Base-by-base conservation (phyloP, 2,329 filamentous ascomycete genomes). In the Fusarium sp. region DNA sequence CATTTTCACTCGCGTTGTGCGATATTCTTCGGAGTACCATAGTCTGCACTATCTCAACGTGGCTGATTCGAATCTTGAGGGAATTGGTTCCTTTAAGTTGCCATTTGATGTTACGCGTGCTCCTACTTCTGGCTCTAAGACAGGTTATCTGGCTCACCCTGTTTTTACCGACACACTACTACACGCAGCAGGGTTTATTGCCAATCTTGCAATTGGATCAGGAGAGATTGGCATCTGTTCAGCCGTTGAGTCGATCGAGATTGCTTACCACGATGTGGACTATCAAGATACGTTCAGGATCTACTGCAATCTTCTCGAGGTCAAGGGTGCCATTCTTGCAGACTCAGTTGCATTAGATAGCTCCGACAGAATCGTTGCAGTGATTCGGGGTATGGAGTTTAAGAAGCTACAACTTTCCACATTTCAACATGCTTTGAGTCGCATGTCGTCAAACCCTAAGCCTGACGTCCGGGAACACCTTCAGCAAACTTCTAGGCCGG, bases 121-220 rank as follows among this genome's bases (percentile, higher is more conserved):
- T n/a, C n/a, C 23, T 25, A 5, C 5, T 11, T 15, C 3, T 17
- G 21, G 11, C 6, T 37, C 23, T 2, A 31, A 23, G n/a, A 21
- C 11, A 11, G 15, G 9, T 3, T 57, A 51, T 6, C 5, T 51
- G 1, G 46, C 14, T 1, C 27, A 40, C 15, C 55, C 55, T 18
- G 48, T 53, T 15, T 54, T 59, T 5, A 54, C 42, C 5, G 56
- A 59, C 36, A 59, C 49, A 5, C 11, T 59, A 6, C 31, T 59
- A 0, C 56, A 54, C 7, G 21, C 56, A 4, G 56, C 56, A 5
- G 56, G 56, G 0, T 59, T 59, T 4, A 43, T 54, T 13, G 42
- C 49, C 3, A 59, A 59, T 9, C 41, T 54, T 17, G 23, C 49
- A 1, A 20, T 54, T 18, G 21, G 43, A 1, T 36, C 45, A 14